These are phyloP conservation scores for Thelephora terrestris DNA, from an alignment of 1,284 basidiomycete genomes.

Conservation along the genomic window DNA sequence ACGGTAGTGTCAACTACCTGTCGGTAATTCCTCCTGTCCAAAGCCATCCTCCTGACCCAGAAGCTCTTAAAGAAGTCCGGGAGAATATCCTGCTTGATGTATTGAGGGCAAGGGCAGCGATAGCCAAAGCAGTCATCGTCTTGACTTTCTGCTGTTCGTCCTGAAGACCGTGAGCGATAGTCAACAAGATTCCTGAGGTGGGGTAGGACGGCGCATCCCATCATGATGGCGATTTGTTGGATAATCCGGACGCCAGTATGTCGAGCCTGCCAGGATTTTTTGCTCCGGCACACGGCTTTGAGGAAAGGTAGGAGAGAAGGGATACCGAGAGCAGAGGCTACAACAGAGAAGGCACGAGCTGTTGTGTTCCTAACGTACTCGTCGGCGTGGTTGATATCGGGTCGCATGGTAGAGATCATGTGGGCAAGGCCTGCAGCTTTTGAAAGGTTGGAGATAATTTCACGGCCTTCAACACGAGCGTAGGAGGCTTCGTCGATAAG, in stretches of 20 bases:
- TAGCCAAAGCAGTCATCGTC: slow-evolving; percentile 95
- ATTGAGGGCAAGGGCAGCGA: slow-evolving; percentile 91
- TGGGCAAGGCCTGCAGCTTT: slow-evolving; percentile 98
- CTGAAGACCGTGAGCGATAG: slow-evolving; percentile 96
- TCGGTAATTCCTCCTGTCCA: slow-evolving; percentile 92
- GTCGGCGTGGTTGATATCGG: too few species aligned
- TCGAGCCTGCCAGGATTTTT: slow-evolving; percentile 99
- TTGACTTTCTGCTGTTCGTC: slow-evolving; percentile 99
- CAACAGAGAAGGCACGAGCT: slow-evolving; percentile 97
- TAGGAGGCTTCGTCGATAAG: slow-evolving; percentile 99
- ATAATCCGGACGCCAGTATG: slow-evolving; percentile 99
- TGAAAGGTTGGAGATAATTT: slow-evolving; percentile 98
- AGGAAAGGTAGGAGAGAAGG: slow-evolving; percentile 96
- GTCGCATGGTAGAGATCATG: slow-evolving; percentile 99
- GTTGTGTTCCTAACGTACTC: slow-evolving; percentile 98
- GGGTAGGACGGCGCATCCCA: slow-evolving; percentile 98
- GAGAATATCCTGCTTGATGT: slow-evolving; percentile 94
- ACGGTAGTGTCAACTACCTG: slow-evolving; percentile 99
- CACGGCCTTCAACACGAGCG: slow-evolving; percentile 96
- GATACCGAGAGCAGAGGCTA: slow-evolving; percentile 96
- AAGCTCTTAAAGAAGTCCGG: slow-evolving; percentile 99
- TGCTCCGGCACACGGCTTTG: slow-evolving; percentile 95
- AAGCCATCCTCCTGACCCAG: slow-evolving; percentile 96
- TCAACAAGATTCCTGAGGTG: slow-evolving; percentile 96
- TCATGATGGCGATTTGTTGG: slow-evolving; percentile 99